Conservation (phyloP, 75 land plant species). For the Gnetum montanum region DNA sequence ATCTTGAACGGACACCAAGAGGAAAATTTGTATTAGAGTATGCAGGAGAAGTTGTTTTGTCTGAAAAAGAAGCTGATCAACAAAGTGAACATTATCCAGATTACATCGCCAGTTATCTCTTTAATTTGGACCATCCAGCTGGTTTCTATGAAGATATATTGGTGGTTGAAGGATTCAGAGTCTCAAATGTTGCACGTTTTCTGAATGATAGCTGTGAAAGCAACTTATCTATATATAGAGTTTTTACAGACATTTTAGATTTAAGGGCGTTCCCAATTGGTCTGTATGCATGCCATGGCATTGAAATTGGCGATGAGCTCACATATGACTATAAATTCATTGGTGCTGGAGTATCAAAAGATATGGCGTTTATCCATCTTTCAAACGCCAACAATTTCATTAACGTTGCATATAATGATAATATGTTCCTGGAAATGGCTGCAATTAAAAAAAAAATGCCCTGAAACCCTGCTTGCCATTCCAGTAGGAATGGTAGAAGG, state of each 20-base stretch:
- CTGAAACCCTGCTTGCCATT: conserved; percentile 56
- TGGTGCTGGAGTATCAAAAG: conserved; percentile 3
- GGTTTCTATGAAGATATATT: conserved; percentile 15
- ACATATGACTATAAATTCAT: conserved; percentile 33
- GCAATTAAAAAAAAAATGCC: conserved; percentile 10
- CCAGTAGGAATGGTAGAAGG: conserved; percentile 88
- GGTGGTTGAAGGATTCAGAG: conserved; percentile 26
- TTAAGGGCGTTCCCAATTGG: conserved; percentile 24
- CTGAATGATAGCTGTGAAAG: conserved; percentile 37
- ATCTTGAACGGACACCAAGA: too few relatives aligned
- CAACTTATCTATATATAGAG: conserved; percentile 25
- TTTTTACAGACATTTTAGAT: conserved; percentile 19
- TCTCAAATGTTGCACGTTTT: conserved; percentile 33
- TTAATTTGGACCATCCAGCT: conserved; percentile 29
- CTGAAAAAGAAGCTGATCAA: too few relatives aligned
- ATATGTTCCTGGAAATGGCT: too few relatives aligned
- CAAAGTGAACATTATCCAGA: too few relatives aligned
- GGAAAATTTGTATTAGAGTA: too few relatives aligned
- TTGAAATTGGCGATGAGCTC: conserved; percentile 33
- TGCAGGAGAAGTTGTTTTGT: too few relatives aligned
- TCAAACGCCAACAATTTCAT: too few relatives aligned
- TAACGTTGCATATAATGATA: too few relatives aligned
- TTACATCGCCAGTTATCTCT: conserved; percentile 37
- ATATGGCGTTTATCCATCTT: conserved; percentile 9
- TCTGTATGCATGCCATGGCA: conserved; percentile 26